A percentile compares a stretch with the other conserved stretches of the same genome.
Conservation (phyloP, 805 yeast species). For the Scheffersomyces amazonensis region DNA sequence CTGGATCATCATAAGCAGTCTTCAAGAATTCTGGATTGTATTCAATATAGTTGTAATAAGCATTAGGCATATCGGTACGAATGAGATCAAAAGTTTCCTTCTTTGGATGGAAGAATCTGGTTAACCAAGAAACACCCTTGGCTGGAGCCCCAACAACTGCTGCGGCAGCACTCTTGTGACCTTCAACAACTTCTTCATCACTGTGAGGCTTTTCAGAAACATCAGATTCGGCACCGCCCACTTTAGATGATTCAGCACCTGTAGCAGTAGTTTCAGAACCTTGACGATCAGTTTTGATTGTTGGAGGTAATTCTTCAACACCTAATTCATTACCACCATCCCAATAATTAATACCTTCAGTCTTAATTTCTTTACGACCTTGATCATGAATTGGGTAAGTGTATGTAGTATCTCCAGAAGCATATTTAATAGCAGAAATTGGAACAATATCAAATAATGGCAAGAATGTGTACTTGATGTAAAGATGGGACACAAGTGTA, state of each 20-base stretch:
- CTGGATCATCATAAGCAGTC: constrained; percentile 54
- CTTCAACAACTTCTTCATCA: constrained; percentile 21
- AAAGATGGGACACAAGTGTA: constrained; percentile 59
- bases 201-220: constrained; percentile 1
- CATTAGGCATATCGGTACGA: constrained; percentile 43
- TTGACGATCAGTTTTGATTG: constrained; percentile 2
- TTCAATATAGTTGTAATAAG: constrained; percentile 38
- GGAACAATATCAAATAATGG: constrained; percentile 71
- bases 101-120: constrained; percentile 46
- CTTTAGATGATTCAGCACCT: background rate
- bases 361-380: constrained; percentile 56
- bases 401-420: constrained; percentile 39
- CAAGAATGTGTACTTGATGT: constrained; percentile 54
- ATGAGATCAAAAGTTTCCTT: constrained; percentile 44
- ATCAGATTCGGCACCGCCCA: background rate
- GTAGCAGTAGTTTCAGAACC: constrained; percentile 8
- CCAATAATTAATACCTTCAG: constrained; percentile 49
- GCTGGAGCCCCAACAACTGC: constrained; percentile 14
- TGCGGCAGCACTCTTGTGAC: constrained; percentile 10
- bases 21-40: constrained; percentile 39
- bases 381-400: constrained; percentile 65
- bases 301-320: constrained; percentile 2
- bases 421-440: constrained; percentile 54
- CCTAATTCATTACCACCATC: constrained; percentile 40
- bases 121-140: constrained; percentile 25